A percentile compares a stretch with the other conserved stretches of the same genome.
phyloP scores from a whole-genome alignment of 2,329 filamentous ascomycete species.

The Phyllosticta capitalensis region DNA sequence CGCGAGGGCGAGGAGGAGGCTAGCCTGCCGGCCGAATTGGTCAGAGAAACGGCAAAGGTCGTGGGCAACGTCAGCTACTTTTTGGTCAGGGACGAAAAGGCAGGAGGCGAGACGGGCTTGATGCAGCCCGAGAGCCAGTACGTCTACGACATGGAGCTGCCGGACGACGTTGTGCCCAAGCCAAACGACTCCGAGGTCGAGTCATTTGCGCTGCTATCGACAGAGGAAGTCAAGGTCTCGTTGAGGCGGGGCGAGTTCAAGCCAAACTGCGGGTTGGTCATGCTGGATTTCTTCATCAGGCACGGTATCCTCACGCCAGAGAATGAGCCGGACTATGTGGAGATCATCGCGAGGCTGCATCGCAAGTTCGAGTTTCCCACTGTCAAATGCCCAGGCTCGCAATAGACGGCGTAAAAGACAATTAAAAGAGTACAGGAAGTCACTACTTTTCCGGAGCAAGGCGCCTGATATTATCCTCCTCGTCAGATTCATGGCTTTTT shows the following conservation, averaged over 20 bases:
- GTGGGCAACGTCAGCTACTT: constrained; percentile 75
- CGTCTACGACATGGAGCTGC: constrained; percentile 78
- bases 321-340: constrained; percentile 68
- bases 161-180: constrained; percentile 55
- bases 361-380: constrained; percentile 67
- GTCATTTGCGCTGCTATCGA: constrained; percentile 65
- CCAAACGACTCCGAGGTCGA: constrained; percentile 87
- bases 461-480: constrained; percentile 15
- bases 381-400: constrained; percentile 17
- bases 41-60: constrained; percentile 50
- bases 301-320: constrained; percentile 70
- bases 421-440: neutral
- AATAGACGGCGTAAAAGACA: constrained; percentile 18
- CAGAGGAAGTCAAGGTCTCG: constrained; percentile 65
- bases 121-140: constrained; percentile 89
- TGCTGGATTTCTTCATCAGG: constrained; percentile 84
- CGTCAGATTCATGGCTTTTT: constrained; percentile 12
- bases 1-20: constrained; percentile 88
- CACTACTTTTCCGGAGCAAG: neutral
- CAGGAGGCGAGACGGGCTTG: constrained; percentile 71
- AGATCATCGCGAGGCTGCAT: constrained; percentile 68
- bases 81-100: constrained; percentile 63
- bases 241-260: constrained; percentile 73
- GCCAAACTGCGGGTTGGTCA: constrained; percentile 76
- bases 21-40: constrained; percentile 59